phyloP scores from a whole-genome alignment of 2,329 filamentous ascomycete genomes.

The Aurifilum marmelostoma region DNA sequence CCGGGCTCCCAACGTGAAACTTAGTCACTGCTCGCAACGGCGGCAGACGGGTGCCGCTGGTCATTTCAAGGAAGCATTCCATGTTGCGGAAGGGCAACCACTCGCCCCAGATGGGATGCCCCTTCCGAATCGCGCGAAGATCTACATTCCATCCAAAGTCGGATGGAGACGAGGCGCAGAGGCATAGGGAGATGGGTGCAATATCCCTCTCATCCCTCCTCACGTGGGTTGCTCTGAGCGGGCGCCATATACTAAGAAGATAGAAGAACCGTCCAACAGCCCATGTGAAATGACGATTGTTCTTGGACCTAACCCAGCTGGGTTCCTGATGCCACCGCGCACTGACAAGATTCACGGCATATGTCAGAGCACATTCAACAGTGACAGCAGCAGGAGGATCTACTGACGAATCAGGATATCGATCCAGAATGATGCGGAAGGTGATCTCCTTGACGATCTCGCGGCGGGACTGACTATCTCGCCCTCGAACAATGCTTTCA shows the following conservation, averaged over 20 bases:
- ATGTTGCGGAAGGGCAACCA: neutral
- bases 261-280: neutral
- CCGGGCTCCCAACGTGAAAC: neutral
- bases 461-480: neutral
- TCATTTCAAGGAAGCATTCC: neutral
- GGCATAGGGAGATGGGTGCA: neutral
- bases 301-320: neutral
- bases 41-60: neutral
- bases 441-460: neutral
- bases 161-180: neutral
- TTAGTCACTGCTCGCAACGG: neutral
- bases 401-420: neutral
- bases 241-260: neutral
- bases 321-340: neutral
- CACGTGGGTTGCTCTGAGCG: neutral
- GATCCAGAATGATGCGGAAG: neutral
- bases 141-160: neutral
- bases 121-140: neutral
- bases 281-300: neutral
- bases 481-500: neutral
- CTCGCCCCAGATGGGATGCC: neutral
- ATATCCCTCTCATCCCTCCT: neutral
- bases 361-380: neutral
- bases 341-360: neutral
- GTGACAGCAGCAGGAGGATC: neutral